phyloP scores from a whole-genome alignment of 2,329 filamentous ascomycete species.

The Ceratocystis destructans region DNA sequence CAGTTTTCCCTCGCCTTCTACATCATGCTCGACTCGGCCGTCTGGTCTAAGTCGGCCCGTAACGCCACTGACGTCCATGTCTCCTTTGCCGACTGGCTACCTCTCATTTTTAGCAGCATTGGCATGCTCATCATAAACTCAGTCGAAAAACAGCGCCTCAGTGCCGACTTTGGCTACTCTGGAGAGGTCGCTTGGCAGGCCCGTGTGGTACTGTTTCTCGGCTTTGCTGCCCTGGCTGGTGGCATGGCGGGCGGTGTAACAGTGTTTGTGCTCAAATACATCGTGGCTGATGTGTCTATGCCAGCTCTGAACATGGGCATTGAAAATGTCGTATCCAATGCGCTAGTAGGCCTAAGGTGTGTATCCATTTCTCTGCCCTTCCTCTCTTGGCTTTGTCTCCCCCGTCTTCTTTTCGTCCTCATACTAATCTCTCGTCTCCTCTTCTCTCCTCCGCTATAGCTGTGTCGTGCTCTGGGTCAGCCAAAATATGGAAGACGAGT shows the following conservation, averaged over 20 bases:
- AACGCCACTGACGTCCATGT: constrained; percentile 50
- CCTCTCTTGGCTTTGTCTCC: not conserved
- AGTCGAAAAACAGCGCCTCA: constrained; percentile 52
- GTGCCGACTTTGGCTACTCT: constrained; percentile 49
- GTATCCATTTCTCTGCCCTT: constrained; percentile 22
- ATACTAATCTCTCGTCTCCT: not conserved
- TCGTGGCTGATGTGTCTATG: constrained; percentile 43
- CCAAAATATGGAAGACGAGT: constrained; percentile 62
- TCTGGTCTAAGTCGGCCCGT: constrained; percentile 48
- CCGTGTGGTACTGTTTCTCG: constrained; percentile 52
- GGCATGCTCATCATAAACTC: constrained; percentile 61
- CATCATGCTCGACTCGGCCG: constrained; percentile 52
- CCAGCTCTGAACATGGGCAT: constrained; percentile 51
- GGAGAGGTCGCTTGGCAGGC: constrained; percentile 56
- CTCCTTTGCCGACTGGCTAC: constrained; percentile 56
- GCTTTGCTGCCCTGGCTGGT: constrained; percentile 50
- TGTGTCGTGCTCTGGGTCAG: constrained; percentile 53
- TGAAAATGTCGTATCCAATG: constrained; percentile 53
- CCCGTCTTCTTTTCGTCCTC: too few relatives aligned
- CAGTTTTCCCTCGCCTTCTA: constrained; percentile 58
- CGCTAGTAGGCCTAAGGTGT: constrained; percentile 46
- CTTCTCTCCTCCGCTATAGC: constrained; percentile 27
- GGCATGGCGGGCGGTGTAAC: constrained; percentile 58
- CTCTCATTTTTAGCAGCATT: constrained; percentile 50
- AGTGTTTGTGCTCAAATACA: constrained; percentile 52